Evolutionary conservation across 306 rosid species (phyloP), one percentile per base, ranked within the genome.

Genomic region (Pyrus communis): DNA sequence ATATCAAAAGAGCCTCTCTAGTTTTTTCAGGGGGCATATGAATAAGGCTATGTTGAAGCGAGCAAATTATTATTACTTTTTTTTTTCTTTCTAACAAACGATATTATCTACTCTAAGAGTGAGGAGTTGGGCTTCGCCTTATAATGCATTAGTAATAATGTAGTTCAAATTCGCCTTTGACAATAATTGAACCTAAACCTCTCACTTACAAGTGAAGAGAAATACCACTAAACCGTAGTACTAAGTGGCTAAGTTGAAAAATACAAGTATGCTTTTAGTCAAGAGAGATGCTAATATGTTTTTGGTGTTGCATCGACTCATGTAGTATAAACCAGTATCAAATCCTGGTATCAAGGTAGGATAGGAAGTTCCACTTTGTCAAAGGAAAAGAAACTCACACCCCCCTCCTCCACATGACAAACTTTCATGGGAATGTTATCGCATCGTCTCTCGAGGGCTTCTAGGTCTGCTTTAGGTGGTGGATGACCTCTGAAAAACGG

Each of bases 341-440:
- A 80, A 66, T 27, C 38, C 65, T 38, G 23, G 38, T 71, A 69
- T 88, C 89, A 91, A 35, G 90, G 87, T 25, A 93, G 85, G 78
- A 85, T 54, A 46, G 92, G 92, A 68, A 91, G 91, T 77, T 88
- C 86, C 81, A 79, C 89, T 74, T 82, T 85, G 70, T 86, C 91
- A 77, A 85, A 88, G 74, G 92, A 86, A 86, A 90, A 89, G 86
- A 90, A 92, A 79, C 93, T 85, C 67, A 85, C 88, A 61, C 83
- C 79, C 49, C 97, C 96, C 73, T 90, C 86, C 43, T 89, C 89
- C 23, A 89, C 87, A 43, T 69, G 73, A 65, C 97, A 86, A 72
- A 89, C 79, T 79, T 89, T 86, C 71, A 89, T 74, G 51, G 91
- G 93, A 86, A 92, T 70, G 69, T 82, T 87, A 77, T 80, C 75